phyloP scores from a whole-genome alignment of 1,284 basidiomycete species.

The Sphaerobolus stellatus region DNA sequence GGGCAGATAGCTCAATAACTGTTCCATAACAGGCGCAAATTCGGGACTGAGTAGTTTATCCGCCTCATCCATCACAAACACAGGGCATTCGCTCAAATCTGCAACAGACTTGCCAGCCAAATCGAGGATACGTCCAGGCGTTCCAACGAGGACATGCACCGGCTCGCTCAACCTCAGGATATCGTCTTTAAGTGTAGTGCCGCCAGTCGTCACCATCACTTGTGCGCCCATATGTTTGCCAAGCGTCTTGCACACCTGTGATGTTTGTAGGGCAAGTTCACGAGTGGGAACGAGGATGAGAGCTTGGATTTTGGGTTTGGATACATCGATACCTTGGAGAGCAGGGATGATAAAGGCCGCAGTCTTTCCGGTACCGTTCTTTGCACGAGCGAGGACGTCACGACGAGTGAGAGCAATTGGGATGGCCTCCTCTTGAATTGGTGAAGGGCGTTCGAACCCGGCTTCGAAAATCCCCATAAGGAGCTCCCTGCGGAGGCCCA shows the following conservation, averaged over 20 bases:
- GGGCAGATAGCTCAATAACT: constrained; percentile 85
- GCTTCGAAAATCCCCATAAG: constrained; percentile 96
- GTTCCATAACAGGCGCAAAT: constrained; percentile 98
- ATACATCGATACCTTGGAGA: constrained; percentile 89
- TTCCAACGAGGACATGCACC: constrained; percentile 96
- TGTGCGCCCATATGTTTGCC: constrained; percentile 95
- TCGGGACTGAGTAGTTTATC: constrained; percentile 98
- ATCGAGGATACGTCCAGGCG: constrained; percentile 95
- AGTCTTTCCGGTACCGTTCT: constrained; percentile 94
- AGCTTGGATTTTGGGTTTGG: constrained; percentile 90
- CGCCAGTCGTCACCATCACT: constrained; percentile 99
- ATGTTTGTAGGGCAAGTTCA: constrained; percentile 93
- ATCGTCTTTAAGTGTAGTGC: constrained; percentile 97
- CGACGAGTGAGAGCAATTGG: constrained; percentile 84
- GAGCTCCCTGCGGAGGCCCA: constrained; percentile 75
- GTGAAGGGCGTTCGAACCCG: constrained; percentile 94
- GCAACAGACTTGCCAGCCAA: constrained; percentile 92
- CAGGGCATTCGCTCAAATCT: constrained; percentile 90
- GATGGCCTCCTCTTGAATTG: constrained; percentile 98
- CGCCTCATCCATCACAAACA: constrained; percentile 99
- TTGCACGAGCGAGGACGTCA: constrained; percentile 90
- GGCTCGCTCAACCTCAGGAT: constrained; percentile 89
- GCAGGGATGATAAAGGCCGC: constrained; percentile 98
- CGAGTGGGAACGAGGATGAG: constrained; percentile 93
- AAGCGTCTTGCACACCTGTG: constrained; percentile 95